These are phyloP conservation scores for Zoysia pacifica DNA, from an alignment of 176 grass and related monocot genomes.

Conservation along the genomic window DNA sequence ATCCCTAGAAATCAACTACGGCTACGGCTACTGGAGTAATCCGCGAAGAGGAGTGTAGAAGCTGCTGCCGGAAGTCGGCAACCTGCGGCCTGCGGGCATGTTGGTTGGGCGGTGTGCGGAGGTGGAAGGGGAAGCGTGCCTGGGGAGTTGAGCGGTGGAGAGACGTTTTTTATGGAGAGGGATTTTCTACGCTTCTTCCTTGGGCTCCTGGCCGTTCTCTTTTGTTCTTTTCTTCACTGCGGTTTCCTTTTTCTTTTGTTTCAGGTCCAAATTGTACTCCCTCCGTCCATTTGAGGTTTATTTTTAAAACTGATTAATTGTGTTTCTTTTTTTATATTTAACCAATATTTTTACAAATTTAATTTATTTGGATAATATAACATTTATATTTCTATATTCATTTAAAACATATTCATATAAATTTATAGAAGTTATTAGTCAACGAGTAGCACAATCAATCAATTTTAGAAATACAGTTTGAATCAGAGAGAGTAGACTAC, in stretches of 20 bases:
- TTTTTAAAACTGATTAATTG: no score
- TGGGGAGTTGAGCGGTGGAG: conserved; percentile 41
- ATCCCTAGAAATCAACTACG: conserved; percentile 7
- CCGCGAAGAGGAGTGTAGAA: background rate
- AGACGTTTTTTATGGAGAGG: conserved; percentile 29
- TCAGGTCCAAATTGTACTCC: background rate
- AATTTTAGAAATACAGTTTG: no score
- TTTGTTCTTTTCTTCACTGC: background rate
- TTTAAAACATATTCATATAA: no score
- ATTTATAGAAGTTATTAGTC: no score
- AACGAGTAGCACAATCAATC: no score
- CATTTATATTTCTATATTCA: no score
- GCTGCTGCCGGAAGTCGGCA: conserved; percentile 9
- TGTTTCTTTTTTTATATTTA: no score
- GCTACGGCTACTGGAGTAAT: conserved; percentile 15
- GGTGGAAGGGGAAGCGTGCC: conserved; percentile 13
- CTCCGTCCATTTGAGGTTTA: no score
- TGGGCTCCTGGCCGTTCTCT: background rate
- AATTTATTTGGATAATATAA: no score
- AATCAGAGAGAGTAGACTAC: no score
- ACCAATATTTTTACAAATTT: no score
- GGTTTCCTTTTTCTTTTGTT: background rate
- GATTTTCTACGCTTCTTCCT: conserved; percentile 40
- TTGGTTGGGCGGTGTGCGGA: background rate
- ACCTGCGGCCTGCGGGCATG: background rate